Evolutionary conservation across 345 rosid genomes (phyloP), one percentile per base, ranked within the genome.

Genomic region (rapeseed (Brassica napus)): DNA sequence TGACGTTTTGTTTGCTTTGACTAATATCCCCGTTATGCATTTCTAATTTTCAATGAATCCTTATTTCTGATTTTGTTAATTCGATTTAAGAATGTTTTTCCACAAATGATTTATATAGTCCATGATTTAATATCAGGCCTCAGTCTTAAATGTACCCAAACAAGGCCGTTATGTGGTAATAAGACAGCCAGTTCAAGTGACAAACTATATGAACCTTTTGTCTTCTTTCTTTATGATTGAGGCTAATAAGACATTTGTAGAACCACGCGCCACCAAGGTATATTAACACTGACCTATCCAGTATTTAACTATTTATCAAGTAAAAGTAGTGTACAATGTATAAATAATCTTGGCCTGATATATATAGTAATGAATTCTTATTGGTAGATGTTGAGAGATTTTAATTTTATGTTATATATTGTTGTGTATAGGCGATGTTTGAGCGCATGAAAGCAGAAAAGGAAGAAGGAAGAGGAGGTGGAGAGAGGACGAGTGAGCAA

Each of bases 221-320:
- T 34, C 37, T 3, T 28, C 37, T 34, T 34, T 34, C 37, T 34
- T 34, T 34, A 34, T 34, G 37, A 34, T 86, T n/a, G 73, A 86
- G 44, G 78, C 77, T 68, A 92, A 94, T 66, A 79, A 81, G 32
- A 31, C 88, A 44, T 87, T 83, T 58, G 42, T 92, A 68, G 93
- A 91, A 79, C 94, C 94, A 69, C 81, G 82, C 0, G 94, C 98
- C 58, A 87, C 93, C 0, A 91, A 88, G 94, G 97, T 92, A 81
- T 0, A 2, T n/a, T 44, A 24, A 16, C 55, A 52, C 8, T 39
- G 9, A 12, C 39, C 18, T 30, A 8, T 6, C 15, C 12, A 47
- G 6, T 47, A 4, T 28, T 28, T 34, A 34, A 5, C 37, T 47
- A 4, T 28, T 28, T 34, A 34, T 34, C 37, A 34, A 34, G 37